Percentiles rank a stretch among this genome's conserved stretches.
Evolutionary conservation across 1,139 yeast species (phyloP).

Genomic region (Nematodospora anomalae): DNA sequence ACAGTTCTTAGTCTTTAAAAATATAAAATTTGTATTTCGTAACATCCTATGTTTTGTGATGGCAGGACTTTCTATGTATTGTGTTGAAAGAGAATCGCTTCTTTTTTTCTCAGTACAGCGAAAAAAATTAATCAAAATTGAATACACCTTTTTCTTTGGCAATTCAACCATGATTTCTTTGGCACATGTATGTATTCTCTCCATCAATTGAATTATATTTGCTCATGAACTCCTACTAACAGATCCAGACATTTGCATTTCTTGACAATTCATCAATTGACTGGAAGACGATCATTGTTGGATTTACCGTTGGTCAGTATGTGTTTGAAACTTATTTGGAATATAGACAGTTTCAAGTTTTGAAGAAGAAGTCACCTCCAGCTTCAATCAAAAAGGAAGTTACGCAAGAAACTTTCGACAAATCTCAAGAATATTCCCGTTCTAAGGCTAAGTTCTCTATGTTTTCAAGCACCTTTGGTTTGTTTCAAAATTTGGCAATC

Average conservation of each 20-base stretch:
- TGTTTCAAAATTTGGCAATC: conserved; percentile 57
- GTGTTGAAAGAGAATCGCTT: no score
- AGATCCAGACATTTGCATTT: conserved; percentile 28
- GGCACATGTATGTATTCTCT: conserved; percentile 22
- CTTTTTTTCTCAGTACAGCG: no score
- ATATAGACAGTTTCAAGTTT: conserved; percentile 73
- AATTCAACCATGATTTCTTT: conserved; percentile 11
- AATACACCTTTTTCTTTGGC: conserved; percentile 1
- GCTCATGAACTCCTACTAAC: conserved; percentile 13
- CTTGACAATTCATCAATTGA: conserved; percentile 55
- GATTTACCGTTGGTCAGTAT: conserved; percentile 75
- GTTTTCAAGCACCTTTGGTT: conserved; percentile 50
- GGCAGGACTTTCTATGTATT: no score
- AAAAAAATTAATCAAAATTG: no score
- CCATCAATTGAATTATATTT: neutral
- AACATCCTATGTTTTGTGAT: no score
- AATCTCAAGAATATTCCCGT: conserved; percentile 76
- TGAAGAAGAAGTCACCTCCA: conserved; percentile 59
- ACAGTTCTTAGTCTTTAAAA: neutral
- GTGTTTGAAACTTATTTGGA: conserved; percentile 72
- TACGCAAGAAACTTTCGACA: conserved; percentile 68
- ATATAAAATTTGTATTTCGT: neutral
- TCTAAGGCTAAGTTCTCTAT: conserved; percentile 79
- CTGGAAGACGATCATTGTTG: conserved; percentile 76
- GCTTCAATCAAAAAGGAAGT: conserved; percentile 62